A percentile compares a stretch with the other conserved stretches of the same genome.
phyloP scores from a whole-genome alignment of 306 rosid genomes.

The Pyrus pyrifolia region DNA sequence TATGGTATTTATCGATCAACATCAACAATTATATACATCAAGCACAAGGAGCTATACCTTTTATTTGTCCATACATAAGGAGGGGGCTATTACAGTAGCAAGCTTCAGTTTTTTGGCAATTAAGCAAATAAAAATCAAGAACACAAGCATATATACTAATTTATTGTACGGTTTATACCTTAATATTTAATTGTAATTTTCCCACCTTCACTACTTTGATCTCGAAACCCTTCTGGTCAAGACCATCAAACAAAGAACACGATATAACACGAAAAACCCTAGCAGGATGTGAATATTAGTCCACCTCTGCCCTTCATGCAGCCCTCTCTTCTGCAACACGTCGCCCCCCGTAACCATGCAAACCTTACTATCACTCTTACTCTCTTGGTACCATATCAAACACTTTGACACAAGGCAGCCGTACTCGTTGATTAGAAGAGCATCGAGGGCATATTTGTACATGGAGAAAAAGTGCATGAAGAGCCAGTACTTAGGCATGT shows the following conservation, averaged over 20 bases:
- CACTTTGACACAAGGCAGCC: constrained; percentile 60
- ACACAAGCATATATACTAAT: not conserved
- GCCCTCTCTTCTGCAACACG: constrained; percentile 60
- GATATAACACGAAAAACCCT: constrained; percentile 67
- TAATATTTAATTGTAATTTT: not conserved
- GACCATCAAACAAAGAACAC: constrained; percentile 76
- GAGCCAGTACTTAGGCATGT: constrained; percentile 72
- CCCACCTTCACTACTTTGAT: constrained; percentile 30
- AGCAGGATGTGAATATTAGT: constrained; percentile 63
- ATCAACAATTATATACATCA: not conserved
- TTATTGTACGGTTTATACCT: not conserved
- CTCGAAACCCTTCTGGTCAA: constrained; percentile 78
- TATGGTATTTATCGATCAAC: not conserved
- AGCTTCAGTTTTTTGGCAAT: not conserved
- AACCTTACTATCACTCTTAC: not conserved
- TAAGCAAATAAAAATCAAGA: not conserved
- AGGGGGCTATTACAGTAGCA: not conserved
- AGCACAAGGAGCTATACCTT: not conserved
- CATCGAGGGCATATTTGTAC: constrained; percentile 93
- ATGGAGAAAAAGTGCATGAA: constrained; percentile 83
- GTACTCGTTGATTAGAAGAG: constrained; percentile 79
- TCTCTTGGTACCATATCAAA: constrained; percentile 62
- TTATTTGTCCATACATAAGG: not conserved
- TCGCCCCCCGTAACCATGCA: constrained; percentile 81
- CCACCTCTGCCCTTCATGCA: constrained; percentile 60